These are phyloP conservation scores for Botrytis paeoniae DNA, from an alignment of 2,329 filamentous ascomycete genomes.

Conservation along the genomic window DNA sequence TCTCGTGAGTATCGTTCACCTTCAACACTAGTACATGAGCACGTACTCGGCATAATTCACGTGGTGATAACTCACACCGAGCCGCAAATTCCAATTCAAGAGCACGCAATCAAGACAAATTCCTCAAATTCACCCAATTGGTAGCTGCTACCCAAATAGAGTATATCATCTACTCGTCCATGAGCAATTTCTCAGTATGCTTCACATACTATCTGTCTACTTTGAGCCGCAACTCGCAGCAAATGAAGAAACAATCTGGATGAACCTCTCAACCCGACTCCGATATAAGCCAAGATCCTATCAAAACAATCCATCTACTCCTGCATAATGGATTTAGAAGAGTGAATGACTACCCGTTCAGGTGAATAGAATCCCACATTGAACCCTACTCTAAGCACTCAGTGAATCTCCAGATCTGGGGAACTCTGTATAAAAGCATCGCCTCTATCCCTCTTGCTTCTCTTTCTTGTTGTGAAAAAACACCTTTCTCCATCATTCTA, in stretches of 20 bases:
- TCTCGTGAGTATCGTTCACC: background rate
- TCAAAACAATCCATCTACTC: background rate
- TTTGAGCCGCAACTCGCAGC: background rate
- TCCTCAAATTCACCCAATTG: too few species aligned
- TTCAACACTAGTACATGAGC: background rate
- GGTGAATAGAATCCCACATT: background rate
- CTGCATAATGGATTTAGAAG: background rate
- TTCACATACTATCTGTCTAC: too few species aligned
- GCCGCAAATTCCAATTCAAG: background rate
- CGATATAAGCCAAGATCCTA: background rate
- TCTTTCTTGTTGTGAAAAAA: background rate
- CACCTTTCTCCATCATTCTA: too few species aligned
- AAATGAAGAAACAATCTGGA: background rate
- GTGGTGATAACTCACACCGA: background rate
- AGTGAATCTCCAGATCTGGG: background rate
- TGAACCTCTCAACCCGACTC: background rate
- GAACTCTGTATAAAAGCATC: background rate
- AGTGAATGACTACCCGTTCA: background rate
- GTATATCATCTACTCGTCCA: too few species aligned
- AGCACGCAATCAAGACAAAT: too few species aligned
- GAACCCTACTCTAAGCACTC: background rate
- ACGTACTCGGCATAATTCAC: background rate
- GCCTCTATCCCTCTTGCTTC: background rate
- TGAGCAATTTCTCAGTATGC: too few species aligned
- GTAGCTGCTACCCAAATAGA: too few species aligned